phyloP scores from a whole-genome alignment of 768 basidiomycete species.

The Russula earlei region DNA sequence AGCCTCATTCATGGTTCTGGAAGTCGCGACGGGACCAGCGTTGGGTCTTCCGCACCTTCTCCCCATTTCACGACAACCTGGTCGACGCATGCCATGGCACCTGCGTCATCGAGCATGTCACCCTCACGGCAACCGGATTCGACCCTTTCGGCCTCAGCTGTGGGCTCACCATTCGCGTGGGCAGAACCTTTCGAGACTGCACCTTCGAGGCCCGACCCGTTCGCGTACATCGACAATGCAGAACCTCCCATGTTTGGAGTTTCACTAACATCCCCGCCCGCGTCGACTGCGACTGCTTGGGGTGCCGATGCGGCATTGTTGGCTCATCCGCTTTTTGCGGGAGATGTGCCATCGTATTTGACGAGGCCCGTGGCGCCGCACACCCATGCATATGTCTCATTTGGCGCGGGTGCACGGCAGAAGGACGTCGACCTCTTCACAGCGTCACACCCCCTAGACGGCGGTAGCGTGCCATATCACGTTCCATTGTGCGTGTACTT shows the following conservation, averaged over 20 bases:
- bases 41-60: background rate
- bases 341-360: constrained; percentile 25
- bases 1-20: background rate
- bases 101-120: constrained; percentile 3
- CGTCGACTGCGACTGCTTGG: background rate
- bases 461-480: constrained; percentile 64
- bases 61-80: background rate
- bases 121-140: constrained; percentile 1
- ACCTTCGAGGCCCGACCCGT: constrained; percentile 21
- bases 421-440: constrained; percentile 77
- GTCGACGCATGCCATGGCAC: constrained; percentile 18
- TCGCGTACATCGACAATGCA: constrained; percentile 19
- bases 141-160: background rate
- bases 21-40: background rate
- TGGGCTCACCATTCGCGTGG: background rate
- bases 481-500: constrained; percentile 35
- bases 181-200: background rate
- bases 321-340: constrained; percentile 26
- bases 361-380: constrained; percentile 47
- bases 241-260: background rate
- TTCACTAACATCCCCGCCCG: background rate
- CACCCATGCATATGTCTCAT: constrained; percentile 71
- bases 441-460: constrained; percentile 56
- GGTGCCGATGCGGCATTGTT: constrained; percentile 6
- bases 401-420: constrained; percentile 78